Percentiles rank a stretch among this genome's conserved stretches.
Conservation (phyloP, 2,329 filamentous ascomycete genomes). For the Colletotrichum spinosum region DNA sequence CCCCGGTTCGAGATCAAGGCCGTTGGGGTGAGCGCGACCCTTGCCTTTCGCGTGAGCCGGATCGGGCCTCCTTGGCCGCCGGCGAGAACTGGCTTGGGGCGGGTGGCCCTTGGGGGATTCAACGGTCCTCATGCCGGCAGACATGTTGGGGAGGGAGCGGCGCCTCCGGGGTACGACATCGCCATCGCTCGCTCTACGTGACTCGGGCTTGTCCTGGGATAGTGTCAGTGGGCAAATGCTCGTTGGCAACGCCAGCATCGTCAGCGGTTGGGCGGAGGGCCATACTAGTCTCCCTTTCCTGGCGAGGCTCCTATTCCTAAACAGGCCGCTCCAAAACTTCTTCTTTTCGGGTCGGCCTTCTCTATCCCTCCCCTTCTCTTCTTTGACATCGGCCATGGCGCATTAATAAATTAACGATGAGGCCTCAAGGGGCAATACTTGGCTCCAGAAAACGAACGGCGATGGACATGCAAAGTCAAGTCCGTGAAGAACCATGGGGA, state of each 20-base stretch:
- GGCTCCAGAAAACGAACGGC: not conserved
- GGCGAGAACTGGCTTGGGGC: slow-evolving; percentile 45
- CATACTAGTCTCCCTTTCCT: slow-evolving; percentile 51
- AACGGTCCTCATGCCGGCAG: slow-evolving; percentile 21
- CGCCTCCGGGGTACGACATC: slow-evolving; percentile 45
- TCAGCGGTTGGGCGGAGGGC: slow-evolving; percentile 33
- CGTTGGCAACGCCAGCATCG: slow-evolving; percentile 14
- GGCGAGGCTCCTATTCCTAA: slow-evolving; percentile 60
- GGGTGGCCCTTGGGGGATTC: slow-evolving; percentile 28
- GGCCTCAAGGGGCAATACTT: not conserved
- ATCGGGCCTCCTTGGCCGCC: slow-evolving; percentile 56
- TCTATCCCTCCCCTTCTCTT: slow-evolving; percentile 36
- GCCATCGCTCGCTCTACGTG: slow-evolving; percentile 48
- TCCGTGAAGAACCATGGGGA: slow-evolving; percentile 3
- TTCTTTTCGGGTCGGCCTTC: slow-evolving; percentile 52
- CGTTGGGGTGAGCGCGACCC: slow-evolving; percentile 48
- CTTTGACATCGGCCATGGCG: slow-evolving; percentile 47
- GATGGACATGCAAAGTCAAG: slow-evolving; percentile 5
- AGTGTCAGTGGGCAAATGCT: slow-evolving; percentile 6
- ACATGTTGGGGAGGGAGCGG: slow-evolving; percentile 31
- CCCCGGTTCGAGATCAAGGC: slow-evolving; percentile 43
- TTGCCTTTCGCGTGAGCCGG: slow-evolving; percentile 52
- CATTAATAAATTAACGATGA: slow-evolving; percentile 24
- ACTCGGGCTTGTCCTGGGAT: slow-evolving; percentile 46
- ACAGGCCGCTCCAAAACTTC: slow-evolving; percentile 60